Conservation (phyloP, 169 alveolate genomes). For the Theileria sp. region DNA sequence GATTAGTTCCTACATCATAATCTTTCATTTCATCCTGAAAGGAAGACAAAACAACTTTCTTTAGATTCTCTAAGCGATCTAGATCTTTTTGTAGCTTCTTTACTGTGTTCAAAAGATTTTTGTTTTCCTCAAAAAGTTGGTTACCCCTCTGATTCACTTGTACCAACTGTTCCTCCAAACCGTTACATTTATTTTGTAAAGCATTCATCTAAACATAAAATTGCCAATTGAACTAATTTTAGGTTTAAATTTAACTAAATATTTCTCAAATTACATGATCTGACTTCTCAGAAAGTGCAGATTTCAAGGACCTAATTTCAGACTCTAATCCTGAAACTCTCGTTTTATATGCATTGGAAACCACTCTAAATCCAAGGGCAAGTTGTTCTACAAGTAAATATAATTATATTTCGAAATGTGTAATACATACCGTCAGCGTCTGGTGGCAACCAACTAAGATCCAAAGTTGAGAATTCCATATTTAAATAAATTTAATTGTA, state of each 20-base stretch:
- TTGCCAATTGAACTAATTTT: no score
- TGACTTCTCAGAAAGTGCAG: slow-evolving; percentile 76
- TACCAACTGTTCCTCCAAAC: slow-evolving; percentile 80
- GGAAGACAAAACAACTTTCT: slow-evolving; percentile 80
- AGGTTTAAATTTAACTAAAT: background rate
- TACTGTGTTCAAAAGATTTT: slow-evolving; percentile 73
- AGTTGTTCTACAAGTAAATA: slow-evolving; percentile 73
- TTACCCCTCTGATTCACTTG: slow-evolving; percentile 83
- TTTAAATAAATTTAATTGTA: background rate
- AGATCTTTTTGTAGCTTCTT: slow-evolving; percentile 80
- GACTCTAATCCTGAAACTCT: slow-evolving; percentile 78
- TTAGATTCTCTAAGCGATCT: slow-evolving; percentile 77
- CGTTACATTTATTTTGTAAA: slow-evolving; percentile 80
- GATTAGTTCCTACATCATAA: slow-evolving; percentile 40
- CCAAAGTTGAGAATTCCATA: slow-evolving; percentile 64
- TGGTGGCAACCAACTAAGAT: slow-evolving; percentile 78
- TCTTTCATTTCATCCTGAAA: slow-evolving; percentile 79
- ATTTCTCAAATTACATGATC: slow-evolving; percentile 67
- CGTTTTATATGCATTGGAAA: slow-evolving; percentile 82
- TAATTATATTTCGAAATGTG: background rate
- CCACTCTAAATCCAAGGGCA: slow-evolving; percentile 81
- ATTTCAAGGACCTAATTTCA: slow-evolving; percentile 77
- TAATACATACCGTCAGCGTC: slow-evolving; percentile 75
- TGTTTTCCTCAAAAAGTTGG: slow-evolving; percentile 82
- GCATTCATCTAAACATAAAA: slow-evolving; percentile 62